Evolutionary conservation across 2,329 filamentous ascomycete genomes (phyloP).

Genomic region (Pseudogymnoascus sp.): DNA sequence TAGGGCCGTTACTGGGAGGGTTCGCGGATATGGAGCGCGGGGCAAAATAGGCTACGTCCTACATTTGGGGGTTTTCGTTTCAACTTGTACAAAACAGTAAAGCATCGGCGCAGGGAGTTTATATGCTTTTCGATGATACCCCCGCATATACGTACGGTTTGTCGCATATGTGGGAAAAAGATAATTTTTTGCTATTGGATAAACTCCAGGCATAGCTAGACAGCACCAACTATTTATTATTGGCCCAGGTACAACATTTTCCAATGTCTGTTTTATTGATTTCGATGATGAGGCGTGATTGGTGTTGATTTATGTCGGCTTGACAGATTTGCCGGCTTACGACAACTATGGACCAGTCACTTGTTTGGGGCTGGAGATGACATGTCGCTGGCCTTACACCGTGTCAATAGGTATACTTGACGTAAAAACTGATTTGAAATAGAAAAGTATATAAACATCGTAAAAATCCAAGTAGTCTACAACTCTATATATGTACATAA

Average conservation of each 20-base stretch:
- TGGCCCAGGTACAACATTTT: not conserved
- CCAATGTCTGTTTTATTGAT: not conserved
- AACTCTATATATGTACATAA: slow-evolving; percentile 5
- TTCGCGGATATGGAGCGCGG: slow-evolving; percentile 27
- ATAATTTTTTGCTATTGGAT: slow-evolving; percentile 5
- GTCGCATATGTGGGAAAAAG: not conserved
- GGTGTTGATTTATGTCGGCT: not conserved
- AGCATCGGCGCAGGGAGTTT: not conserved
- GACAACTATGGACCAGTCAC: not conserved
- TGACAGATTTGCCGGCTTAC: not conserved
- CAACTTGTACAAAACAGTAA: not conserved
- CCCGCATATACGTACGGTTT: not conserved
- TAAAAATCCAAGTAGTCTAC: not conserved
- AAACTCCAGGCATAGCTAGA: not conserved
- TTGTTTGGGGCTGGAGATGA: not conserved
- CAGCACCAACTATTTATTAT: not conserved
- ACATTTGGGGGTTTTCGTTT: slow-evolving; percentile 8
- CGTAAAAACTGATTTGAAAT: slow-evolving; percentile 35
- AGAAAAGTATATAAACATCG: not conserved
- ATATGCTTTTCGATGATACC: not conserved
- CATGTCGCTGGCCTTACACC: slow-evolving; percentile 35
- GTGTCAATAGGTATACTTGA: slow-evolving; percentile 84
- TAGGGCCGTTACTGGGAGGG: slow-evolving; percentile 27
- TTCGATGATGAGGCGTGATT: not conserved
- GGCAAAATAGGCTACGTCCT: slow-evolving; percentile 21